Evolutionary conservation across 2,329 filamentous ascomycete genomes (phyloP).

Genomic region (Knufia fluminis): DNA sequence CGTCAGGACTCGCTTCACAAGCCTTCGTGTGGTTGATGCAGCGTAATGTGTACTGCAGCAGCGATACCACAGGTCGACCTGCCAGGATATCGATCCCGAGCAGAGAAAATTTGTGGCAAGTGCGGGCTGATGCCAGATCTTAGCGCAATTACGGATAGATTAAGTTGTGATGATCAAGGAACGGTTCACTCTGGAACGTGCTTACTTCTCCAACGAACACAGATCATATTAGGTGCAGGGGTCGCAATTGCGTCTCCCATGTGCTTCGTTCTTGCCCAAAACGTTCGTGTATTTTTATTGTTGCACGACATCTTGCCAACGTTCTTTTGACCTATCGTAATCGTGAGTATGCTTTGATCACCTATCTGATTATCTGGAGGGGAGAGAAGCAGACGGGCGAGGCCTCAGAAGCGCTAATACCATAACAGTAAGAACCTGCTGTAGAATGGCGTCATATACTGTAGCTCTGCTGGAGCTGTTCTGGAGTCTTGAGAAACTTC

Average conservation of each 20-base stretch:
- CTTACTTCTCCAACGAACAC: not conserved
- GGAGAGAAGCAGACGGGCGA: too few relatives aligned
- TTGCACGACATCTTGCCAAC: too few relatives aligned
- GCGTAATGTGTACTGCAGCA: not conserved
- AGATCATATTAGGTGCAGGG: not conserved
- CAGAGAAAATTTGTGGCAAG: not conserved
- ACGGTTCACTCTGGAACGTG: not conserved
- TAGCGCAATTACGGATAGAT: conserved; percentile 15
- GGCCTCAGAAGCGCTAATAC: too few relatives aligned
- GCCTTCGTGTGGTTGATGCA: not conserved
- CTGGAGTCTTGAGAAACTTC: too few relatives aligned
- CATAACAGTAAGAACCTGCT: too few relatives aligned
- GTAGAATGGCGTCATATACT: too few relatives aligned
- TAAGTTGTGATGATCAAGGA: conserved; percentile 10
- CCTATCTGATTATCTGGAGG: too few relatives aligned
- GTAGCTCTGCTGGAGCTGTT: too few relatives aligned
- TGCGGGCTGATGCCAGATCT: conserved; percentile 12
- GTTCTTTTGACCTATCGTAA: too few relatives aligned
- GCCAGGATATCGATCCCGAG: too few relatives aligned
- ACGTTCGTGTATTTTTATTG: not conserved
- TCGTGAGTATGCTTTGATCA: too few relatives aligned
- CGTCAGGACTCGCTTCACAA: not conserved
- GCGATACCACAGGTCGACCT: too few relatives aligned
- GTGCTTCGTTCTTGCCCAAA: not conserved
- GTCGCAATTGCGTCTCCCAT: not conserved